A percentile compares a stretch with the other conserved stretches of the same genome.
Evolutionary conservation across 78 protist species (phyloP).

Genomic region (Planoprotostelium fungivorum): DNA sequence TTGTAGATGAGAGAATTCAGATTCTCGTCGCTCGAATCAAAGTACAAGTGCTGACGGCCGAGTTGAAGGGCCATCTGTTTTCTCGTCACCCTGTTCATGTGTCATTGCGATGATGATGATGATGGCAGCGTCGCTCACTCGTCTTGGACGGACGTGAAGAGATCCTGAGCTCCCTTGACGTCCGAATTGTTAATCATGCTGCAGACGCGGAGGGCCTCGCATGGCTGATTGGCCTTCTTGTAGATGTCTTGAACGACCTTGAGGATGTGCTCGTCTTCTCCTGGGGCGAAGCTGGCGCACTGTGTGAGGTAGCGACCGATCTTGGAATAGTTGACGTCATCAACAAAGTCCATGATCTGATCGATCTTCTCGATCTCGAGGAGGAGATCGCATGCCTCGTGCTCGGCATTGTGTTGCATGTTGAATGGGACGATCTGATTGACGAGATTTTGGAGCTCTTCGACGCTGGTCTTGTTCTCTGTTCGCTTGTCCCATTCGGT

Average conservation of each 20-base stretch:
- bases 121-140: background rate
- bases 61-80: slow-evolving; percentile 84
- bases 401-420: slow-evolving; percentile 88
- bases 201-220: slow-evolving; percentile 46
- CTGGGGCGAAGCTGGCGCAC: slow-evolving; percentile 77
- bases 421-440: slow-evolving; percentile 84
- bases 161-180: background rate
- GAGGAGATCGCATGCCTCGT: slow-evolving; percentile 94
- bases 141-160: background rate
- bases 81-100: background rate
- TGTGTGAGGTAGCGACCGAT: slow-evolving; percentile 80
- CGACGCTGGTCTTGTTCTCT: slow-evolving; percentile 20
- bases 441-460: slow-evolving; percentile 46
- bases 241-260: slow-evolving; percentile 37
- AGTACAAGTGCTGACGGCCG: slow-evolving; percentile 54
- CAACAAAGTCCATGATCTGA: slow-evolving; percentile 36
- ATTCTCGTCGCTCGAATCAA: background rate
- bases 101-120: background rate
- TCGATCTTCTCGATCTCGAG: slow-evolving; percentile 74
- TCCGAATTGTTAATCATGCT: slow-evolving; percentile 22
- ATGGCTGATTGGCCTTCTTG: slow-evolving; percentile 45
- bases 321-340: slow-evolving; percentile 70
- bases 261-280: slow-evolving; percentile 65
- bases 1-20: slow-evolving; percentile 58
- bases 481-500: slow-evolving; percentile 52